Conservation (phyloP, 2,329 filamentous ascomycete species). For the Stagonosporopsis rhizophila region DNA sequence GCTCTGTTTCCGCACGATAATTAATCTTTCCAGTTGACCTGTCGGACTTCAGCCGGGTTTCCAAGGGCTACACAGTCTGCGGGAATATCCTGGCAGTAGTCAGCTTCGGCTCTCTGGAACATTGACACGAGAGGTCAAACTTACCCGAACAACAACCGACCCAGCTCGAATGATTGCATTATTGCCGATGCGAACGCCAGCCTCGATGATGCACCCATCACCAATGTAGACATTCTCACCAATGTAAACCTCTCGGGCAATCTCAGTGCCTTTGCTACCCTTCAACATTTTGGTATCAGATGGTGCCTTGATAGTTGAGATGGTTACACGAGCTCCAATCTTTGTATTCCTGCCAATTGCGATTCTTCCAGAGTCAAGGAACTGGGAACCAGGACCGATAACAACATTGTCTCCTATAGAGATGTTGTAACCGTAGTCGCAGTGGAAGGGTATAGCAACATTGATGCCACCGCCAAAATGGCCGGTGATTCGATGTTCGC, state of each 20-base stretch:
- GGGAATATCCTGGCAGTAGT: slow-evolving; percentile 53
- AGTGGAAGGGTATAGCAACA: slow-evolving; percentile 88
- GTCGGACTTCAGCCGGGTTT: slow-evolving; percentile 53
- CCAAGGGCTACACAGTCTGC: slow-evolving; percentile 56
- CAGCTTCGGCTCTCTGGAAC: slow-evolving; percentile 14
- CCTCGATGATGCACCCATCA: slow-evolving; percentile 66
- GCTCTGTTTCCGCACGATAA: not conserved
- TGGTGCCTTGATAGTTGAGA: slow-evolving; percentile 77
- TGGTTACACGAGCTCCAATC: slow-evolving; percentile 81
- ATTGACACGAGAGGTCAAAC: slow-evolving; percentile 26
- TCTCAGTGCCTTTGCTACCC: slow-evolving; percentile 74
- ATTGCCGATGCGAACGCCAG: slow-evolving; percentile 62
- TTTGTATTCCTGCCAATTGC: slow-evolving; percentile 77
- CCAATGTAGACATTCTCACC: slow-evolving; percentile 75
- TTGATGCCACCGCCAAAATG: slow-evolving; percentile 74
- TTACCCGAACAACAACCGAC: slow-evolving; percentile 62
- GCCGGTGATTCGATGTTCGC: slow-evolving; percentile 48
- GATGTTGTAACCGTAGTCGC: slow-evolving; percentile 96
- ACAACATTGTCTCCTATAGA: slow-evolving; percentile 83
- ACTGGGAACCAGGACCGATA: slow-evolving; percentile 82
- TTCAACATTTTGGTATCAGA: slow-evolving; percentile 76
- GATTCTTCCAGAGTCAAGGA: slow-evolving; percentile 86
- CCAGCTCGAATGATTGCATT: slow-evolving; percentile 62
- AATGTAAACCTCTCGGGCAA: slow-evolving; percentile 76
- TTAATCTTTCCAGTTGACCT: slow-evolving; percentile 27